Base-by-base conservation (phyloP, 495 filamentous ascomycete species). In the Lentithecium fluviatile region DNA sequence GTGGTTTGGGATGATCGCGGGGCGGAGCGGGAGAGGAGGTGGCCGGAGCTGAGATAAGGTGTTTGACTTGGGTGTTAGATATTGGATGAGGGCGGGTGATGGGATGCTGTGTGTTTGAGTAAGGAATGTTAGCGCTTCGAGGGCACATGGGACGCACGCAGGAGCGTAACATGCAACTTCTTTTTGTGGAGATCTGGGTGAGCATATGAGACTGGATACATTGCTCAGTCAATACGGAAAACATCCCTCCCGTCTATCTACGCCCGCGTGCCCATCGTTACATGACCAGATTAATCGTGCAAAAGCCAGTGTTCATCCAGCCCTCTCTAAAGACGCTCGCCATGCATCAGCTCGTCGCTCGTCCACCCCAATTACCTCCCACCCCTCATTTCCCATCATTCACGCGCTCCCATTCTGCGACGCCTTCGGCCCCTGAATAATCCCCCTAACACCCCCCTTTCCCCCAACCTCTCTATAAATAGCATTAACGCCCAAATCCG, bases 391-490 rank as follows among this genome's bases (percentile, higher is more conserved):
- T 43, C 3, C 2, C 52, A 13, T 21, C 29, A 17, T 12, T 57
- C 57, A 78, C 20, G 70, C 75, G 60, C 69, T 77, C 29, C 77
- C 77, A 69, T 79, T 78, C 24, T 73, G 73, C 38, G 53, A 60
- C 15, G 54, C 52, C 43, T 62, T 61, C 54, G 77, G 70, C 53
- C 78, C 77, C 66, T 81, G 78, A 57, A 93, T 72, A 24, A 72
- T 81, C 24, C 92, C 91, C 63, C 92, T 82, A 37, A 95, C 88
- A 57, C 89, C 91, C 26, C 85, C 85, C 76, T 95, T 90, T 32
- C 84, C 87, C 54, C 91, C 91, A 36, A 95, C 85, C 71, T 96
- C 91, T 58, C 91, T 81, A 57, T 86, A 86, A 23, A 90, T 88
- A 67, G 96, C 79, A 58, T 86, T 87, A 59, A 96, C 79, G 56